Evolutionary conservation across 305 asterid genomes (phyloP).

Genomic region (Rubia balearica): DNA sequence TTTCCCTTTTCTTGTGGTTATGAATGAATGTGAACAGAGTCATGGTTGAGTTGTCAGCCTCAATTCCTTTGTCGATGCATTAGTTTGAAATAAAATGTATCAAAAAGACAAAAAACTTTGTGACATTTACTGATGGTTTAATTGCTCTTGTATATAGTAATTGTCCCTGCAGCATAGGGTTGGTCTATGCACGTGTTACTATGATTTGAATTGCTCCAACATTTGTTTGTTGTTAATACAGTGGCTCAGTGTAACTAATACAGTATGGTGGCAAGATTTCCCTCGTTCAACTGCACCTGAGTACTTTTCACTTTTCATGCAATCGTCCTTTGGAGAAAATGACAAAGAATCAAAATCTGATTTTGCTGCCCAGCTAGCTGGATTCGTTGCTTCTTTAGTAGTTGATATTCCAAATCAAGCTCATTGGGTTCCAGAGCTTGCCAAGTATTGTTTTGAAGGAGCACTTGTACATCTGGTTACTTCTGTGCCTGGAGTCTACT

Average conservation of each 20-base stretch:
- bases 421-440: constrained; percentile 66
- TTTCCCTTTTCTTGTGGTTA: background rate
- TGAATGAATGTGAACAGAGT: background rate
- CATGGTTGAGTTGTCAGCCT: background rate
- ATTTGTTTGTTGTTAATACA: constrained; percentile 37
- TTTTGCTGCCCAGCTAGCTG: constrained; percentile 80
- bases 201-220: constrained; percentile 4
- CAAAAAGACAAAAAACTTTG: background rate
- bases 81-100: background rate
- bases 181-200: background rate
- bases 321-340: constrained; percentile 37
- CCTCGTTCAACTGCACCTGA: constrained; percentile 50
- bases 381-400: constrained; percentile 66
- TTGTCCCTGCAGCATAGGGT: background rate
- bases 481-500: constrained; percentile 78
- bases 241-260: constrained; percentile 73
- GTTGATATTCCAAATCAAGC: constrained; percentile 79
- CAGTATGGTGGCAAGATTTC: constrained; percentile 97
- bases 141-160: background rate
- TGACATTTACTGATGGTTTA: background rate
- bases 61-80: background rate
- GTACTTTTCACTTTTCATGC: constrained; percentile 54
- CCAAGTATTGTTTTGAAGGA: constrained; percentile 53
- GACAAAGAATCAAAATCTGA: constrained; percentile 42
- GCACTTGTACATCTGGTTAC: constrained; percentile 71